Evolutionary conservation across 2,329 filamentous ascomycete species (phyloP), one percentile per base, ranked within the genome.

Genomic region (Stemphylium vesicarium): DNA sequence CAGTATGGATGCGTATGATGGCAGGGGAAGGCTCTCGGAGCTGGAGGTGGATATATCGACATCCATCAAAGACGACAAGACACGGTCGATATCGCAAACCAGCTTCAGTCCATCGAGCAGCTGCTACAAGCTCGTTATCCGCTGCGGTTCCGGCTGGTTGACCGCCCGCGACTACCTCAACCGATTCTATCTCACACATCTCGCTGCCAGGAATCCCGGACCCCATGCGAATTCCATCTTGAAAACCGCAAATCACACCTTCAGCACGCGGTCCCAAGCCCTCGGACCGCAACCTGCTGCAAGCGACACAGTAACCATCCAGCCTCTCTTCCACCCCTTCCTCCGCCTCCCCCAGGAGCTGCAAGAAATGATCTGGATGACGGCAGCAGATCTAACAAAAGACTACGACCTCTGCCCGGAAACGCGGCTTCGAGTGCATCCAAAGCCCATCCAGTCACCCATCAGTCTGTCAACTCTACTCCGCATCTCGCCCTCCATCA

Each of bases 141-240:
- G 71, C 13, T 67, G 56, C 32, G 71, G 70, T 4, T 63, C 71
- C 3, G 66, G 71, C 5, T 74, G 69, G 69, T 56, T 73, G 24
- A 56, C 63, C 8, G 69, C 70, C 5, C 61, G 70, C 13, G 65
- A 72, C 6, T 72, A 65, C 26, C 57, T 74, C 41, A 62, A 60
- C 49, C 69, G 66, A 40, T 49, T 68, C 15, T 63, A 71, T 50
- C 64, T 70, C 32, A 50, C 46, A 2, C 57, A 49, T 36, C 54
- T 59, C 3, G 50, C 56, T n/a, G 47, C 51, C 31, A 47, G 20
- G 32, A 31, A 50, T 31, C 38, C 35, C 33, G 29, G 38, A 10
- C 18, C 26, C 15, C 11, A 18, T 13, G 3, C 15, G 20, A 22
- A 29, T 32, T 42, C 44, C 22, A 29, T 43, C 15, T 37, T 18